Evolutionary conservation across 257 asterid genomes (phyloP).

Genomic region (Przewalskia tangutica): DNA sequence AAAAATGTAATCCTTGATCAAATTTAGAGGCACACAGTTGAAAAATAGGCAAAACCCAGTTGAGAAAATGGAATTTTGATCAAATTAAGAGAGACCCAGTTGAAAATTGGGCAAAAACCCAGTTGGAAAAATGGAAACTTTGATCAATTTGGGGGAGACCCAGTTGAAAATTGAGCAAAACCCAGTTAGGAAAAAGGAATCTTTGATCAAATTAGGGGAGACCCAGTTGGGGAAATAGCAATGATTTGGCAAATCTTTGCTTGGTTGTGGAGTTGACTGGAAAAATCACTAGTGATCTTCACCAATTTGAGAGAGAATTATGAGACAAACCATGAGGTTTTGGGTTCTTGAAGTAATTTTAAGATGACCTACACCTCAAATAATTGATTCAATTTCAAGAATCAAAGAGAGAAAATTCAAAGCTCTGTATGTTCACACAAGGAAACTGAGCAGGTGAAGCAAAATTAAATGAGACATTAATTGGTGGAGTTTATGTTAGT

Average conservation of each 20-base stretch:
- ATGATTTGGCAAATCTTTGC: not conserved
- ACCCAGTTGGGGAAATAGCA: not conserved
- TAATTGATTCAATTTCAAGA: constrained; percentile 2
- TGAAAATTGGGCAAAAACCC: constrained; percentile 2
- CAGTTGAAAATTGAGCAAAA: not conserved
- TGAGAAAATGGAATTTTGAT: not conserved
- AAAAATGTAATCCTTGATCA: not conserved
- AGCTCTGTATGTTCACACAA: not conserved
- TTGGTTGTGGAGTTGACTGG: constrained; percentile 5
- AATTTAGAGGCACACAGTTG: not conserved
- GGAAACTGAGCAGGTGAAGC: constrained; percentile 1
- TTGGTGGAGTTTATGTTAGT: not conserved
- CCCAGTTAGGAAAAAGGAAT: not conserved
- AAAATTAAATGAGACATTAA: not conserved
- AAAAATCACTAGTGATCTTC: not conserved
- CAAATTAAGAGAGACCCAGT: not conserved
- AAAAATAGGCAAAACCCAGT: not conserved
- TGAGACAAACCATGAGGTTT: not conserved
- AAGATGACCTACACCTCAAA: not conserved
- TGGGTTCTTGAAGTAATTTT: not conserved
- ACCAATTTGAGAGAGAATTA: not conserved
- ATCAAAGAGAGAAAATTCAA: not conserved
- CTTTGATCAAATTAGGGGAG: not conserved
- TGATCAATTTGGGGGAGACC: not conserved
- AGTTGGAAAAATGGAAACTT: not conserved